Evolutionary conservation across 202 grass and related monocot genomes (phyloP).

Genomic region (Musa balbisiana): DNA sequence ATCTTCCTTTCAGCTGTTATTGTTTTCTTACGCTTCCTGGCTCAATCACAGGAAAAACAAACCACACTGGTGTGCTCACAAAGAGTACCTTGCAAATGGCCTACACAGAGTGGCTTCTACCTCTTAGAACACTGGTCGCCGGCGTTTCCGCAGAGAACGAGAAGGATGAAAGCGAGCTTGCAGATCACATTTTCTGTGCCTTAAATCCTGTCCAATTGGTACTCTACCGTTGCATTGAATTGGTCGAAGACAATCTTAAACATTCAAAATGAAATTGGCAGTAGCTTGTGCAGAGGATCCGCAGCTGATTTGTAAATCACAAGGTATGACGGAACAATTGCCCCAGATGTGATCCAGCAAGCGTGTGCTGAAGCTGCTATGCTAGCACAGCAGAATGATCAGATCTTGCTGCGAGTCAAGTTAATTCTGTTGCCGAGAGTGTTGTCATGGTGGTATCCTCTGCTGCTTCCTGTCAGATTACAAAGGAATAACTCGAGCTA

Average conservation of each 20-base stretch:
- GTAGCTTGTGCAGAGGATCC: neutral
- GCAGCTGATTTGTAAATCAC: neutral
- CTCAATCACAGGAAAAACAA: constrained; percentile 37
- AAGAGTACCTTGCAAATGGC: constrained; percentile 39
- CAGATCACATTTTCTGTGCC: constrained; percentile 38
- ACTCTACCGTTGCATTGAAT: constrained; percentile 67
- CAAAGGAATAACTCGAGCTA: too few relatives aligned
- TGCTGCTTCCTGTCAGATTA: too few relatives aligned
- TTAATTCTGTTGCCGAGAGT: too few relatives aligned
- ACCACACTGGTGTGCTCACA: constrained; percentile 30
- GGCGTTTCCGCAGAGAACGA: constrained; percentile 36
- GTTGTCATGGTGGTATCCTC: too few relatives aligned
- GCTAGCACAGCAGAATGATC: too few relatives aligned
- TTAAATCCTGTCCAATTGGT: constrained; percentile 75
- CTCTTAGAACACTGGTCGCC: constrained; percentile 41
- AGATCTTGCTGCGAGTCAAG: too few relatives aligned
- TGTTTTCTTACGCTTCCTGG: neutral
- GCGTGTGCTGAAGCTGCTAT: too few relatives aligned
- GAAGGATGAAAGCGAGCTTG: constrained; percentile 28
- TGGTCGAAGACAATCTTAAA: constrained; percentile 58
- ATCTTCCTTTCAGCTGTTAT: neutral
- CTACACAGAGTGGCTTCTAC: constrained; percentile 63
- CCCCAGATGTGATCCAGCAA: too few relatives aligned
- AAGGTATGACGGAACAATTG: too few relatives aligned
- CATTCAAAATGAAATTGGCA: neutral